Percentiles rank a stretch among this genome's conserved stretches.
Conservation (phyloP, 352 stramenopile genomes). For the Pythium folliculosum region DNA sequence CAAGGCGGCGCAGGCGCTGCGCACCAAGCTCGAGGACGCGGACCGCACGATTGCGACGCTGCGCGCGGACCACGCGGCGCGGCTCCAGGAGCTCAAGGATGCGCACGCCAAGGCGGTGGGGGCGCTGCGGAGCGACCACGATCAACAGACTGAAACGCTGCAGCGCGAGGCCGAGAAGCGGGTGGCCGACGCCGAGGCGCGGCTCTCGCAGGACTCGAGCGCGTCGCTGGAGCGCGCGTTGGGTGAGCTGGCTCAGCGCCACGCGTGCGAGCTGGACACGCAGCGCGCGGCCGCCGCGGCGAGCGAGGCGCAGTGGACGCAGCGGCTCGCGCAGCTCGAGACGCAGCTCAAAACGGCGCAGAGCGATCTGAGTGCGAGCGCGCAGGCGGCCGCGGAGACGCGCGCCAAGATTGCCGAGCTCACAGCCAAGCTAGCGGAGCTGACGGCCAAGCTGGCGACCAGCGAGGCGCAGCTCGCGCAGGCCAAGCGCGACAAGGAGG, state of each 20-base stretch:
- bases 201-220: constrained; percentile 23
- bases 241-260: constrained; percentile 29
- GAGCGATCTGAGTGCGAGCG: constrained; percentile 16
- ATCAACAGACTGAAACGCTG: too few species aligned
- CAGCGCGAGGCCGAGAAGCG: constrained; percentile 2
- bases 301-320: constrained; percentile 12
- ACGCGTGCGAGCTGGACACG: constrained; percentile 26
- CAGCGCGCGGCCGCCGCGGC: constrained; percentile 2
- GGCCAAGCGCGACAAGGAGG: constrained; percentile 35
- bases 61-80: constrained; percentile 28
- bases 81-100: constrained; percentile 25
- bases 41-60: constrained; percentile 1
- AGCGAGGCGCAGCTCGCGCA: constrained; percentile 34
- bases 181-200: constrained; percentile 7
- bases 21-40: constrained; percentile 14
- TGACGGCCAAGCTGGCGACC: constrained; percentile 4
- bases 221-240: constrained; percentile 30
- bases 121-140: constrained; percentile 3
- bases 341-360: constrained; percentile 22
- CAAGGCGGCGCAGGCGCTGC: constrained; percentile 13
- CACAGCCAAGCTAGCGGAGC: constrained; percentile 10
- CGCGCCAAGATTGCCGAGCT: too few species aligned
- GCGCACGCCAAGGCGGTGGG: constrained; percentile 31
- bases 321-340: constrained; percentile 26
- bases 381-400: constrained; percentile 2